Conservation (phyloP, 2,329 filamentous ascomycete species). For the Ascochyta fabae region DNA sequence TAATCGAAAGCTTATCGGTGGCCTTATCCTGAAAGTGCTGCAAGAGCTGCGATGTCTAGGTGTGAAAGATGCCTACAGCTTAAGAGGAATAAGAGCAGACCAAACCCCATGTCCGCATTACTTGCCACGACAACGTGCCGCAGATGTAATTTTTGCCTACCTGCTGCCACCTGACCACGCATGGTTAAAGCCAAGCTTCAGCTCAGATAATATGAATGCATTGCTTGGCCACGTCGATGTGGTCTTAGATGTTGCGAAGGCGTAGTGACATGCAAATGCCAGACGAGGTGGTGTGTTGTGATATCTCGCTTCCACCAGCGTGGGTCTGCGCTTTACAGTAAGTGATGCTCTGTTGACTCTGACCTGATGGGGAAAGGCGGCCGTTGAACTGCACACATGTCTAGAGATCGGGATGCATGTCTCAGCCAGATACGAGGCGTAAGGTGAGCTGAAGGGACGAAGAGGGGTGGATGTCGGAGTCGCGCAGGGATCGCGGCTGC, state of each 20-base stretch:
- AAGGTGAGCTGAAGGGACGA: slow-evolving; percentile 16
- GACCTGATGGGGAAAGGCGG: slow-evolving; percentile 9
- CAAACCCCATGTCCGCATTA: background rate
- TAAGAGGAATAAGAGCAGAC: background rate
- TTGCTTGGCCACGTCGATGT: background rate
- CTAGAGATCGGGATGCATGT: background rate
- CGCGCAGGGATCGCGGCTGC: slow-evolving; percentile 18
- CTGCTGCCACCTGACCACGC: background rate
- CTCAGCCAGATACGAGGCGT: slow-evolving; percentile 5
- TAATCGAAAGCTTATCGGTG: background rate
- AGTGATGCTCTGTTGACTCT: slow-evolving; percentile 11
- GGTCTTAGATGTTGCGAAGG: background rate
- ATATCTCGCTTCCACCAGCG: slow-evolving; percentile 16
- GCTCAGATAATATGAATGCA: background rate
- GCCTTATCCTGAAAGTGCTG: background rate
- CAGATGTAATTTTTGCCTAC: background rate
- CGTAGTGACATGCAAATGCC: background rate
- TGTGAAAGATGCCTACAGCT: background rate
- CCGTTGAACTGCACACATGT: background rate
- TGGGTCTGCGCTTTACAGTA: slow-evolving; percentile 15
- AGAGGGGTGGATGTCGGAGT: slow-evolving; percentile 7
- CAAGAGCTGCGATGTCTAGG: background rate
- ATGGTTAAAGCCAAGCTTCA: background rate
- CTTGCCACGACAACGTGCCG: background rate
- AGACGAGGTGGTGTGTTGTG: background rate